Evolutionary conservation across 1,139 yeast species (phyloP), one percentile per base, ranked within the genome.

Genomic region (Geotrichum histeridarum): DNA sequence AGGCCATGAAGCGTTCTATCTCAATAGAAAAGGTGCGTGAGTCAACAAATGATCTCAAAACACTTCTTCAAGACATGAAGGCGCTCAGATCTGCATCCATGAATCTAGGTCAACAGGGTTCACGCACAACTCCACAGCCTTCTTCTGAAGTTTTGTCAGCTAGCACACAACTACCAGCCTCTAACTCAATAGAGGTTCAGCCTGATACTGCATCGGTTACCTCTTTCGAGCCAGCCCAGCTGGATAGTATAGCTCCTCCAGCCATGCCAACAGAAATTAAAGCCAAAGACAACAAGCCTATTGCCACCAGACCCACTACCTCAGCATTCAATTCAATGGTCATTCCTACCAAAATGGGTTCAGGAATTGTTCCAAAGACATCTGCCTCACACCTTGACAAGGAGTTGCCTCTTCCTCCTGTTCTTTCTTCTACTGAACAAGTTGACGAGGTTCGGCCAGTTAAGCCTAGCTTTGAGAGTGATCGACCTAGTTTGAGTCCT

Each of bases 51-150:
- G 59, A 63, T 27, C 53, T 64, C 54, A 60, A 60, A 48, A 45
- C 58, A 2, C 57, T 64, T 41, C 57, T 65, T 33, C 31, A 58
- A 8, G 63, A 64, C 39, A 57, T 65, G 55, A 58, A 61, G 53
- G 55, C 54, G 31, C 51, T 63, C 36, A 51, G 67, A 18, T 39
- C 63, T 38, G 55, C 63, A 6, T 59, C 66, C 8, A n/a, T 30
- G 15, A 42, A 36, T 14, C 27, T 22, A 22, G 27, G 27, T 22
- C 27, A 22, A 22, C 27, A 22, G 27, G 27, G 27, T 3, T 22
- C 27, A 5, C 27, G 27, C 27, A 5, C 27, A 3, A 22, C 27
- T 22, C 27, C 27, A 22, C 3, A 5, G 27, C 27, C 27, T 22
- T 22, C 27, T 22, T 22, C 27, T 22, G 27, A 22, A 22, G 5